Base-by-base conservation (phyloP, 1,284 basidiomycete species). In the Ustilago sp. region DNA sequence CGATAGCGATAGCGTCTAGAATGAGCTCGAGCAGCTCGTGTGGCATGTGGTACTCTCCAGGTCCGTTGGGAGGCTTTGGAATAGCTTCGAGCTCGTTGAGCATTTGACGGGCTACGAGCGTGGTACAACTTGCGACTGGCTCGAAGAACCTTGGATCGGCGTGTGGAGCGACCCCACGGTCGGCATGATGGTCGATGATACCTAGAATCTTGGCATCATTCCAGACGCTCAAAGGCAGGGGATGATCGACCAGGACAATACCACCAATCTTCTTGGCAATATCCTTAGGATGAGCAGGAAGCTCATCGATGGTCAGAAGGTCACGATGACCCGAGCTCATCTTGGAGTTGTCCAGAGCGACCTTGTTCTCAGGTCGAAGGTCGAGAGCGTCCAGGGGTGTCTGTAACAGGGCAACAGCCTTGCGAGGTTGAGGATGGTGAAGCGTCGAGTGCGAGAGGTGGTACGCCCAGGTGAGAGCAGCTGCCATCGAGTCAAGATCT, bases 171-270 rank as follows among this genome's bases (percentile, higher is more conserved):
- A 66, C 51, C 0, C 84, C 83, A 2, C 82, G 73, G 63, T 87
- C 86, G 2, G 68, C 79, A 68, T 87, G 86, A 59, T 87, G 86
- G 58, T 87, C 86, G 34, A 87, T 78, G 57, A 86, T 83, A 8
- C 78, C 68, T 35, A 83, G 36, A 3, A 85, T 48, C 28, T 65
- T 67, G 6, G 82, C 81, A 6, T 68, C 60, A 11, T 71, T 68
- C 86, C 85, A 86, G 0, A 73, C 77, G 17, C 80, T 72, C 7
- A 77, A 62, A n/a, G 86, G 85, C 2, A 80, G 47, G 23, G 86
- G 86, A 57, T 87, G 86, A 56, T 87, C 86, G 31, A 87, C 86
- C 6, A 87, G 71, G 2, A 84, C 81, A 51, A 87, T 85, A 6
- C 86, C 85, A 12, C 72, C 55, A 19, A 86, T 69, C 36, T 70